Evolutionary conservation across 2,329 filamentous ascomycete genomes (phyloP), one percentile per base, ranked within the genome.

Genomic region (Capronia epimyces): DNA sequence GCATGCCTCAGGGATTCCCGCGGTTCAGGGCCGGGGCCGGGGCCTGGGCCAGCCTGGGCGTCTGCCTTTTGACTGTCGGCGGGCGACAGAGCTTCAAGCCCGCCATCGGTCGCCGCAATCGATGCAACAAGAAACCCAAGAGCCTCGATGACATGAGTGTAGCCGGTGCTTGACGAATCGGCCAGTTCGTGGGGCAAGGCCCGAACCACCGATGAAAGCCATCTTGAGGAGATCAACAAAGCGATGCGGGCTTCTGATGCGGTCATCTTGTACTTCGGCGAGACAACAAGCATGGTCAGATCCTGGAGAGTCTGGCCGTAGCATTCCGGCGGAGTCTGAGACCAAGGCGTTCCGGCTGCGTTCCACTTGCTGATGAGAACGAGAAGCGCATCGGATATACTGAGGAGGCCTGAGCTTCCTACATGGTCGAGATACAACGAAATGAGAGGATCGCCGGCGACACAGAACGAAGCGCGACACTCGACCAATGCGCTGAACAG

Each of bases 341-440:
- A 20, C 10, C 16, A 27, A 10, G 37, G 29, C 2, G 12, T 22
- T 40, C 41, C 42, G 2, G 40, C 15, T n/a, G 18, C 24, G 31
- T 59, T 59, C 54, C 54, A 59, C 9, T 43, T 50, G 34, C 39
- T 36, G 39, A 56, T 52, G 18, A 59, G 42, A 27, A 56, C 50
- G 4, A 59, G 10, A 4, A 59, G 48, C 12, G 49, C 37, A 25
- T 60, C 54, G 4, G 55, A 57, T 12, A 58, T 34, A n/a, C 22
- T 32, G 32, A 57, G 39, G 34, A 46, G 21, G 7, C 53, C 52
- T 21, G 44, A 32, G 15, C 39, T 53, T 16, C 53, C 44, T 21
- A 62, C 15, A 37, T 55, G 46, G 15, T 58, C 56, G 21, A 61
- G 32, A 45, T 62, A 62, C 10, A 55, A 51, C 6, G 60, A 55